phyloP scores from a whole-genome alignment of 768 basidiomycete species.

The Mycena chlorophos region DNA sequence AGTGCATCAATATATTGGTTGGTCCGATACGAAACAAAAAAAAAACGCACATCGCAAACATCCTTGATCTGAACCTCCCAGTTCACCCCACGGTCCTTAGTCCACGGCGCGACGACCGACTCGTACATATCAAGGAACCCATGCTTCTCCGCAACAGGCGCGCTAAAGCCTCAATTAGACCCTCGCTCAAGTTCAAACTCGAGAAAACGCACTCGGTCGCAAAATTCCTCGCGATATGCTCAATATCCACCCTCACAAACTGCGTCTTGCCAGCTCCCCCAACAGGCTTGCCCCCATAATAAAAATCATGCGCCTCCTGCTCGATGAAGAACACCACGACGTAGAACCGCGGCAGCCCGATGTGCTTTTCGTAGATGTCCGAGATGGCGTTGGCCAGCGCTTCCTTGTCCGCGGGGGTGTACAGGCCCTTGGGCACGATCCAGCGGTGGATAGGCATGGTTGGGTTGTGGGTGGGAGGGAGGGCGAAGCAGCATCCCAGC shows the following conservation, averaged over 20 bases:
- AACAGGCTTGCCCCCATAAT: background rate
- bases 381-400: background rate
- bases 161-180: background rate
- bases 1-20: too few relatives aligned
- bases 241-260: background rate
- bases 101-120: conserved; percentile 12
- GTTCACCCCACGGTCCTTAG: conserved; percentile 18
- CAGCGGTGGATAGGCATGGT: background rate
- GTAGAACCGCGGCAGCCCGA: background rate
- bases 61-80: conserved; percentile 16
- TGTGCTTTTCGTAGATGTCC: background rate
- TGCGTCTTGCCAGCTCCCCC: too few relatives aligned
- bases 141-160: background rate
- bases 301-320: background rate
- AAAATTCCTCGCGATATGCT: background rate
- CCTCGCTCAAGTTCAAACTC: background rate
- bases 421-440: background rate
- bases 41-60: background rate
- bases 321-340: background rate
- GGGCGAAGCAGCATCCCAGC: background rate
- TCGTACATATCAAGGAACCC: background rate
- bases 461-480: background rate
- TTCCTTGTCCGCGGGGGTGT: background rate
- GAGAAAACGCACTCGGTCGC: background rate
- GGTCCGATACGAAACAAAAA: background rate